A percentile compares a stretch with the other conserved stretches of the same genome.
Evolutionary conservation across 2,329 filamentous ascomycete species (phyloP).

Genomic region (Annulohypoxylon truncatum): DNA sequence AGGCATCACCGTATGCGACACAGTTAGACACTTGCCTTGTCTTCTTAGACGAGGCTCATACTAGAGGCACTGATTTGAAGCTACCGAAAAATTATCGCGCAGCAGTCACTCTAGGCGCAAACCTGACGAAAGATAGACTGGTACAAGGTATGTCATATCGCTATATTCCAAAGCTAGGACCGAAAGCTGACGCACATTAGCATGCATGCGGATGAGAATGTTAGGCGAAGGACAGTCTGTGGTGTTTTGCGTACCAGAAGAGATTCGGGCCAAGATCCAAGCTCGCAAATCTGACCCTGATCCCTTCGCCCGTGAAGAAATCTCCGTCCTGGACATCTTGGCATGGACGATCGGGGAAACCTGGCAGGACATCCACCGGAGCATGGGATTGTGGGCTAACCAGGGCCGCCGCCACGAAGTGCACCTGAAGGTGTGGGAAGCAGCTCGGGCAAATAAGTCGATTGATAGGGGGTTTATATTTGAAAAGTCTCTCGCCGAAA

Average conservation of each 20-base stretch:
- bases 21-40: conserved; percentile 71
- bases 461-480: conserved; percentile 19
- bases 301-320: conserved; percentile 25
- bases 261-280: conserved; percentile 68
- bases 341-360: conserved; percentile 71
- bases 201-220: conserved; percentile 78
- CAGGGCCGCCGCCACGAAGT: conserved; percentile 66
- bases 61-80: conserved; percentile 74
- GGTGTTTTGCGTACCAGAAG: conserved; percentile 67
- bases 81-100: conserved; percentile 70
- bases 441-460: not conserved
- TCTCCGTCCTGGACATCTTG: conserved; percentile 67
- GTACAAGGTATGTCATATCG: conserved; percentile 68
- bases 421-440: conserved; percentile 54
- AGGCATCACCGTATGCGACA: conserved; percentile 67
- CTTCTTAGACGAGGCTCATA: conserved; percentile 78
- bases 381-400: conserved; percentile 68
- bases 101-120: conserved; percentile 73
- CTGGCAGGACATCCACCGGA: conserved; percentile 59
- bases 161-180: conserved; percentile 8
- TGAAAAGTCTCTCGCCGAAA: conserved; percentile 49
- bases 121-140: conserved; percentile 74
- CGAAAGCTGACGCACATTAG: conserved; percentile 50
- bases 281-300: conserved; percentile 3
- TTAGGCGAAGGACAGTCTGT: conserved; percentile 75